These are phyloP conservation scores for Shiraia sp. DNA, from an alignment of 2,329 filamentous ascomycete species.

Conservation along the genomic window DNA sequence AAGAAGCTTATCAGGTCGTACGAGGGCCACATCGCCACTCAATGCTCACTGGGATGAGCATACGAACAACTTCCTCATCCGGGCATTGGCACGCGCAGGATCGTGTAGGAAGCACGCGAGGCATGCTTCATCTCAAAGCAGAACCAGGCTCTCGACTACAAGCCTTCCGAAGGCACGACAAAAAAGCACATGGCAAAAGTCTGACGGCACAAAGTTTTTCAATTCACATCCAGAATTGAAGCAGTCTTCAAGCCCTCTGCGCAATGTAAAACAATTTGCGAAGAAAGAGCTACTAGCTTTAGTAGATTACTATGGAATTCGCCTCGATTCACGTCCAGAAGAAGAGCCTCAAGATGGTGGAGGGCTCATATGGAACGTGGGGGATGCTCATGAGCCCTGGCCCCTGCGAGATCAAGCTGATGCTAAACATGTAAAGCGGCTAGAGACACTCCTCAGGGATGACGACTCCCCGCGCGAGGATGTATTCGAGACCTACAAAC, in stretches of 20 bases:
- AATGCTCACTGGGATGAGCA: conserved; percentile 33
- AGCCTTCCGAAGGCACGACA: conserved; percentile 17
- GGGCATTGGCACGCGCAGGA: conserved; percentile 56
- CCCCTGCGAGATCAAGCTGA: conserved; percentile 37
- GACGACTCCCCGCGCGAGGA: conserved; percentile 50
- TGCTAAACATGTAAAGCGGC: conserved; percentile 36
- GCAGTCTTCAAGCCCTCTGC: conserved; percentile 18
- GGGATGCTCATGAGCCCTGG: conserved; percentile 39
- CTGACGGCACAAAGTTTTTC: conserved; percentile 12
- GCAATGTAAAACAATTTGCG: conserved; percentile 37
- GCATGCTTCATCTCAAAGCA: conserved; percentile 27
- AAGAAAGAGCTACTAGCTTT: conserved; percentile 52
- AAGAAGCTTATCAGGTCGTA: conserved; percentile 24
- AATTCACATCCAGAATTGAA: conserved; percentile 9
- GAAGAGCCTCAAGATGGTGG: conserved; percentile 40
- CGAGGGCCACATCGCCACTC: conserved; percentile 16
- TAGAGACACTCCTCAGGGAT: conserved; percentile 48
- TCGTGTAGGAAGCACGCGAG: conserved; percentile 55
- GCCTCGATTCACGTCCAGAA: conserved; percentile 21
- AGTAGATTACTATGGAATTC: conserved; percentile 52
- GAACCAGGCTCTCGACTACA: conserved; percentile 2
- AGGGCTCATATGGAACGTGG: conserved; percentile 36
- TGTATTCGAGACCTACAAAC: conserved; percentile 58
- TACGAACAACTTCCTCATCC: conserved; percentile 58
- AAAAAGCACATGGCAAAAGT: conserved; percentile 13